Percentiles rank a stretch among this genome's conserved stretches.
These are phyloP conservation scores for Globisporangium heterothallicum DNA, from an alignment of 352 stramenopile species.

Conservation along the genomic window DNA sequence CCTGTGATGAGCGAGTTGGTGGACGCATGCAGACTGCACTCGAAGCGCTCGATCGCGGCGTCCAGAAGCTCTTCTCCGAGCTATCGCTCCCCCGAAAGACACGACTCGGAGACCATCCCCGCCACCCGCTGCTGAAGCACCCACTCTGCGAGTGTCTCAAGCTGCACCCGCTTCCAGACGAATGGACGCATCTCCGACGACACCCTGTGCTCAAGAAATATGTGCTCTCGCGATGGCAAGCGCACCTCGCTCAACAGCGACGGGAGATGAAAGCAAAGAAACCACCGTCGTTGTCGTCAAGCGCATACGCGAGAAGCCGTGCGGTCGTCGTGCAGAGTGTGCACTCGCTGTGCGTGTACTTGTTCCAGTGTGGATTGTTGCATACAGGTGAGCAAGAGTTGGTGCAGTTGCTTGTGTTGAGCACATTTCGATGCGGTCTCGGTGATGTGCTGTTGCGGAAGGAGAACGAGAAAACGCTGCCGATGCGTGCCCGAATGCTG, in stretches of 20 bases:
- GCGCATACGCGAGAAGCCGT: conserved; percentile 2
- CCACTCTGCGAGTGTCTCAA: conserved; percentile 37
- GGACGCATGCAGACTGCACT: conserved; percentile 22
- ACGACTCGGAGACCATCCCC: not conserved
- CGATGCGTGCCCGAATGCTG: conserved; percentile 19
- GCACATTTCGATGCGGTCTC: conserved; percentile 7
- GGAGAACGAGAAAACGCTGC: conserved; percentile 5
- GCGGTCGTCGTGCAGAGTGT: conserved; percentile 22
- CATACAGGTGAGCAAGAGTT: conserved; percentile 15
- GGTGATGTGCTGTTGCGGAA: conserved; percentile 8
- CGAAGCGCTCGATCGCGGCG: conserved; percentile 21
- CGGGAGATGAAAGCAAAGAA: not conserved
- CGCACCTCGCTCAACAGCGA: conserved; percentile 4
- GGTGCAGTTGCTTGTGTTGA: conserved; percentile 8
- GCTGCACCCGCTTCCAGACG: conserved; percentile 10
- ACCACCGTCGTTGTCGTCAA: conserved; percentile 5
- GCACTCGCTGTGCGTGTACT: conserved; percentile 24
- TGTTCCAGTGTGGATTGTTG: conserved; percentile 39
- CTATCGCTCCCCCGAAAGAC: not conserved
- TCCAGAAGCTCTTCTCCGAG: conserved; percentile 38
- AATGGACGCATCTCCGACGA: conserved; percentile 24
- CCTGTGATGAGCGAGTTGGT: not conserved
- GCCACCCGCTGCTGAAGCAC: conserved; percentile 8
- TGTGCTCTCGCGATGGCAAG: conserved; percentile 30
- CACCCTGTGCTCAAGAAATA: conserved; percentile 47